Percentiles rank a stretch among this genome's conserved stretches.
Evolutionary conservation across 2,329 filamentous ascomycete species (phyloP).

Genomic region (Phaeosphaeriaceae sp.): DNA sequence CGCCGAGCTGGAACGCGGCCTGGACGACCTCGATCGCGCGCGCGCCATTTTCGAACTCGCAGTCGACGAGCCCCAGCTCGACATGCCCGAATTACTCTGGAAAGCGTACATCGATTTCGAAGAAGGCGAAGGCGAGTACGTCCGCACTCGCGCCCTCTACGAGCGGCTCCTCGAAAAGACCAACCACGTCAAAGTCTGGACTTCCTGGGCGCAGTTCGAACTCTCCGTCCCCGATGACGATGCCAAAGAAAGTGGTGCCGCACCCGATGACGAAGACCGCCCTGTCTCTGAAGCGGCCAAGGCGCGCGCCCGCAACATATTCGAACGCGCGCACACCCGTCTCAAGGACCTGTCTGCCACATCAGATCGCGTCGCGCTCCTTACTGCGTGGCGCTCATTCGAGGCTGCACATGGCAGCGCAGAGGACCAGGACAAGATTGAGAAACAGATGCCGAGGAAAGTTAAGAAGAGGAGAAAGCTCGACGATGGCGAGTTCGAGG

Average conservation of each 20-base stretch:
- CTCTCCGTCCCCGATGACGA: conserved; percentile 89
- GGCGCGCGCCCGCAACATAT: conserved; percentile 79
- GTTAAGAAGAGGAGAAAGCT: conserved; percentile 91
- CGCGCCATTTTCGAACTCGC: conserved; percentile 93
- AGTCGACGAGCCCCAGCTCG: conserved; percentile 79
- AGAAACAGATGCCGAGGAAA: conserved; percentile 91
- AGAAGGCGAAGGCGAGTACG: conserved; percentile 92
- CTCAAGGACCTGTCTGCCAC: conserved; percentile 87
- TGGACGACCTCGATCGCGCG: conserved; percentile 88
- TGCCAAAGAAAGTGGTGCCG: conserved; percentile 66
- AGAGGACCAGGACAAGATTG: conserved; percentile 80
- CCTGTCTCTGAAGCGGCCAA: conserved; percentile 84
- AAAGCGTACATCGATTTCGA: conserved; percentile 99
- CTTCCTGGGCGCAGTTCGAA: conserved; percentile 97
- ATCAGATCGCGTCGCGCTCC: conserved; percentile 80
- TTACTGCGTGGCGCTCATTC: conserved; percentile 92
- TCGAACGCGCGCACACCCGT: conserved; percentile 81
- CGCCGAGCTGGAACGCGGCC: conserved; percentile 86
- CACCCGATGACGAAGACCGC: conserved; percentile 49
- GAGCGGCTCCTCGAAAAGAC: conserved; percentile 92
- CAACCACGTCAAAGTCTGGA: conserved; percentile 99
- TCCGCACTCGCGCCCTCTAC: conserved; percentile 80
- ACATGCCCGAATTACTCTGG: conserved; percentile 98
- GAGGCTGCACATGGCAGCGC: conserved; percentile 81
- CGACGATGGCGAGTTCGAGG: conserved; percentile 93